These are phyloP conservation scores for Pneumocystis oryctolagi DNA, from an alignment of 1,139 yeast genomes.

Conservation along the genomic window DNA sequence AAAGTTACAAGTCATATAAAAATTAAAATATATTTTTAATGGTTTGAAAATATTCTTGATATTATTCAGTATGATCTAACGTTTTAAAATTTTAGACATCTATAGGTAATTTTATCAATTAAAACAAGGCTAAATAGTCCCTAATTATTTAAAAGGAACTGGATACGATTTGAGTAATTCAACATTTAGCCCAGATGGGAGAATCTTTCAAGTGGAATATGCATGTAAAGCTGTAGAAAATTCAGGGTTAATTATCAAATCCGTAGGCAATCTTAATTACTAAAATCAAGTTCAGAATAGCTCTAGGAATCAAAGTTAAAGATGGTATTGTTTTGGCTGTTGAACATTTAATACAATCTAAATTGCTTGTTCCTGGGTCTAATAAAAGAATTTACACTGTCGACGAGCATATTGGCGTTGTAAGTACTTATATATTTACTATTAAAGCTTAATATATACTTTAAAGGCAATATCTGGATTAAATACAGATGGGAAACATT, in stretches of 20 bases:
- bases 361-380: conserved; percentile 73
- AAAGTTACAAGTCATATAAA: background rate
- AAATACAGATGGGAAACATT: conserved; percentile 90
- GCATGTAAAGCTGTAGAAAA: conserved; percentile 96
- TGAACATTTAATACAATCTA: conserved; percentile 77
- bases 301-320: conserved; percentile 78
- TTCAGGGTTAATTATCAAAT: conserved; percentile 29
- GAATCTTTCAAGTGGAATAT: conserved; percentile 96
- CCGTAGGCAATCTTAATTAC: background rate
- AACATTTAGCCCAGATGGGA: conserved; percentile 77
- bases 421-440: conserved; percentile 19
- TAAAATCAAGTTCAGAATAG: conserved; percentile 41
- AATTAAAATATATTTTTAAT: background rate
- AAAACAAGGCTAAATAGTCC: background rate
- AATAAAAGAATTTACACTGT: conserved; percentile 83
- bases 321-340: conserved; percentile 96
- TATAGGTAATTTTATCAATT: conserved; percentile 29
- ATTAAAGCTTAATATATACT: background rate
- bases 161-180: conserved; percentile 94
- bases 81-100: conserved; percentile 17
- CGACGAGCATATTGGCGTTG: conserved; percentile 88
- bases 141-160: conserved; percentile 79
- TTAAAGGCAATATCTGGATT: conserved; percentile 59
- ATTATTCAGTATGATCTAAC: conserved; percentile 19
- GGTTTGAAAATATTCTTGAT: background rate